Base-by-base conservation (phyloP, 2,329 filamentous ascomycete species). In the Botrytis pseudocinerea region DNA sequence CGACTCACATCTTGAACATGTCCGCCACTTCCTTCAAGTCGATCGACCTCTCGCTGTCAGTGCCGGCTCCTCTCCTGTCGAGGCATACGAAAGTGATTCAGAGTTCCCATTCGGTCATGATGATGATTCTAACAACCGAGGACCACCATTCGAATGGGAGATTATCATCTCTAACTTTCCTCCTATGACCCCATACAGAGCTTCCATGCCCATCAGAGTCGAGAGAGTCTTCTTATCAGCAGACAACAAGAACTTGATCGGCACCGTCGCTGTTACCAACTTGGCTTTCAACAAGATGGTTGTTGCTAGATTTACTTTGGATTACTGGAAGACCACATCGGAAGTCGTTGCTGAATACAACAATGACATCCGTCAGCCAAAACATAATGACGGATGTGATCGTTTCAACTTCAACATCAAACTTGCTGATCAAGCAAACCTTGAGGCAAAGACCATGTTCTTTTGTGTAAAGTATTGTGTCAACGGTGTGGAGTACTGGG, bases 241-340 rank as follows among this genome's bases (percentile, higher is more conserved):
- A 2, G 95, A 98, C 82, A 94, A 97, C 80, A 95, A 95, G 83
- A 93, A 88, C 1, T 84, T 99, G 76, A 87, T 97, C 69, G 96
- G 96, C 20, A 92, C 90, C 28, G 88, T 97, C 70, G 92, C 90
- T 12, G 95, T 97, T 35, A 90, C 92, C 80, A 99, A 99, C 82
- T 83, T 98, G 61, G 90, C 94, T 0, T 99, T 97, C 83, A 89
- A 95, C 71, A 99, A 99, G 83, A 83, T 87, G 9, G 93, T 99
- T 71, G 90, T 92, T n/a, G 95, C 94, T 82, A 90, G 96, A 69
- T 99, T 99, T 82, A 99, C 96, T 0, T 88, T 98, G 64, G 96
- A 99, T 82, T 96, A 97, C 84, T 99, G 96, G 96, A 97, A 97
- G 87, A 99, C 96, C 0, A 97, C 95, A 0, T 99, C 96, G 0